phyloP scores from a whole-genome alignment of 129 eudicot genomes.

The Logfia minima region DNA sequence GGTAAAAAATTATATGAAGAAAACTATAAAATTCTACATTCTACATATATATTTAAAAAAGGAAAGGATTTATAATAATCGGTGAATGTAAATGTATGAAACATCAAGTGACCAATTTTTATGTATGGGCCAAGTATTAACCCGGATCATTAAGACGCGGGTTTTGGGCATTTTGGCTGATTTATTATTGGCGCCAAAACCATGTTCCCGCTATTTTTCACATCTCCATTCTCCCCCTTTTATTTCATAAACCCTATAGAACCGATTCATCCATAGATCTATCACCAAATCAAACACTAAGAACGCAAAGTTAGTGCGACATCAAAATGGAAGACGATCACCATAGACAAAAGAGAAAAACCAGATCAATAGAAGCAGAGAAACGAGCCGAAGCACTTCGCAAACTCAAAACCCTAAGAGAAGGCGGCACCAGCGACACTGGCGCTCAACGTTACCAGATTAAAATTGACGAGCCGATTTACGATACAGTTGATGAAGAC shows the following conservation, averaged over 20 bases:
- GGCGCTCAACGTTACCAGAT: constrained; percentile 46
- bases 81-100: too few relatives aligned
- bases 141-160: background rate
- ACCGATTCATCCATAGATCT: constrained; percentile 20
- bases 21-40: too few relatives aligned
- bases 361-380: constrained; percentile 40
- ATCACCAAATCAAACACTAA: constrained; percentile 10
- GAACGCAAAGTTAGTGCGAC: background rate
- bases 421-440: constrained; percentile 52
- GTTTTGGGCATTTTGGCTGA: background rate
- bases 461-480: constrained; percentile 75
- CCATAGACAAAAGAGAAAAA: constrained; percentile 47
- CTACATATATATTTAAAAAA: too few relatives aligned
- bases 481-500: constrained; percentile 80
- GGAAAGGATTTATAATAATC: too few relatives aligned
- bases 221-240: constrained; percentile 9
- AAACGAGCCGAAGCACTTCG: constrained; percentile 69
- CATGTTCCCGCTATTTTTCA: constrained; percentile 36
- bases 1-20: too few relatives aligned
- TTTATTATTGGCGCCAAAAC: constrained; percentile 30
- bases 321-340: constrained; percentile 58
- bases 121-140: background rate
- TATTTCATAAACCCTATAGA: constrained; percentile 17
- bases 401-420: constrained; percentile 64
- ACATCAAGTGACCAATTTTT: background rate